phyloP scores from a whole-genome alignment of 495 filamentous ascomycete species.

The Trichoderma asperelloides region DNA sequence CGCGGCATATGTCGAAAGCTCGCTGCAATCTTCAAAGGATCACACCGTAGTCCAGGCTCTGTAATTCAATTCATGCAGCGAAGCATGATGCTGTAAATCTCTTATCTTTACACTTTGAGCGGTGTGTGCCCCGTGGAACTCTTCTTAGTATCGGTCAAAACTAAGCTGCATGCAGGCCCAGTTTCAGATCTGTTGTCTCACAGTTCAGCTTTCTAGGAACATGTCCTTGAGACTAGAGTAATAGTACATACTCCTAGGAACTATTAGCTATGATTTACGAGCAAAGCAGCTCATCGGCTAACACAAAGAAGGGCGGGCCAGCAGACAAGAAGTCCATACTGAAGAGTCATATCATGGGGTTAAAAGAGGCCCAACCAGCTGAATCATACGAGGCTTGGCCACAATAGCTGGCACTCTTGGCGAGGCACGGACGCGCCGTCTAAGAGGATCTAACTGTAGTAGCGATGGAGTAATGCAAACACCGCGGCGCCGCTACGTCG shows the following conservation, averaged over 20 bases:
- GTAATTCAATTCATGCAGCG: not conserved
- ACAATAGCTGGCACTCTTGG: not conserved
- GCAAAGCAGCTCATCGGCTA: not conserved
- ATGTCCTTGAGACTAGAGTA: too few species aligned
- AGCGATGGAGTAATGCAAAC: not conserved
- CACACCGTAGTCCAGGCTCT: too few species aligned
- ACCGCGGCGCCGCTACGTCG: not conserved
- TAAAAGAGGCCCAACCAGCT: not conserved
- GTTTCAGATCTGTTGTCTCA: not conserved
- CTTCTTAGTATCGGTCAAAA: not conserved
- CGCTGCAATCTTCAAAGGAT: too few species aligned
- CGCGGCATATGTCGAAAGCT: too few species aligned
- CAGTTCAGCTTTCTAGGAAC: not conserved
- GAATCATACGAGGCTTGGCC: not conserved
- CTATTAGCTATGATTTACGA: too few species aligned
- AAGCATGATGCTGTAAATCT: not conserved
- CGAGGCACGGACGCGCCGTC: not conserved
- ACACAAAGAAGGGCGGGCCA: not conserved
- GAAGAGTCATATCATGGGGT: not conserved
- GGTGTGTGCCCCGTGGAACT: not conserved
- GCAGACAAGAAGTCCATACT: not conserved
- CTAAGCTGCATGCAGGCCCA: not conserved
- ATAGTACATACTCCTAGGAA: too few species aligned
- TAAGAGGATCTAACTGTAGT: not conserved
- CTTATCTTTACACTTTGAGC: not conserved